Evolutionary conservation across 2,329 filamentous ascomycete species (phyloP).

Genomic region (Aureobasidium sp.): DNA sequence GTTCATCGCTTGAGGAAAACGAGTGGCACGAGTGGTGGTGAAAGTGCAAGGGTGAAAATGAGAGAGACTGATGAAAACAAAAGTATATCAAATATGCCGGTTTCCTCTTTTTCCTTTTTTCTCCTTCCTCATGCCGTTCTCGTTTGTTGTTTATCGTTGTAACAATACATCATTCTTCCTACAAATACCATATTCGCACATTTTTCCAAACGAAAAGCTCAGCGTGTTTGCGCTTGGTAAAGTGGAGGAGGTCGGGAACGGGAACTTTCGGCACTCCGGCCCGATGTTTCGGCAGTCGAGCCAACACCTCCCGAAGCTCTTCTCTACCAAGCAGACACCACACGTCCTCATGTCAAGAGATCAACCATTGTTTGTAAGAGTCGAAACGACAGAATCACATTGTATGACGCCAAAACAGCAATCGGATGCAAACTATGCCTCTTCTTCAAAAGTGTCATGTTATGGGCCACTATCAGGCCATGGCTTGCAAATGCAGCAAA

Average conservation of each 20-base stretch:
- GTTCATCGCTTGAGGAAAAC: conserved; percentile 13
- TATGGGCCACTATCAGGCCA: no score
- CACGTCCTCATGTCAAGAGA: no score
- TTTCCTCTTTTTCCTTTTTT: not conserved
- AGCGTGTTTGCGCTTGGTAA: not conserved
- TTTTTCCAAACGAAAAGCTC: no score
- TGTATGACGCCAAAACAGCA: no score
- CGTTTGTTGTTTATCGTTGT: not conserved
- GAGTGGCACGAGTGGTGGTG: conserved; percentile 13
- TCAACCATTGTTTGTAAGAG: no score
- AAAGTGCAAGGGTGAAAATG: not conserved
- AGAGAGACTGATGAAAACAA: conserved; percentile 14
- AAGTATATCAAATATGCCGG: conserved; percentile 1
- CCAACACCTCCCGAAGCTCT: not conserved
- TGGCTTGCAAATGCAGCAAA: no score
- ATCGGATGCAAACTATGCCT: no score
- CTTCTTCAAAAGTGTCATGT: not conserved
- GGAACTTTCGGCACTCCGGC: conserved; percentile 7
- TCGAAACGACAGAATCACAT: no score
- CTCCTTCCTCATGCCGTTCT: not conserved
- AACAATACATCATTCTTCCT: conserved; percentile 4
- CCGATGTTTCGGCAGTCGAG: not conserved
- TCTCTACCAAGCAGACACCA: no score
- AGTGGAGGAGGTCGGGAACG: conserved; percentile 7
- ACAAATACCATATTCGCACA: not conserved